phyloP scores from a whole-genome alignment of 371 early-diverging fungal genomes.

The Syncephalastrum sp. region DNA sequence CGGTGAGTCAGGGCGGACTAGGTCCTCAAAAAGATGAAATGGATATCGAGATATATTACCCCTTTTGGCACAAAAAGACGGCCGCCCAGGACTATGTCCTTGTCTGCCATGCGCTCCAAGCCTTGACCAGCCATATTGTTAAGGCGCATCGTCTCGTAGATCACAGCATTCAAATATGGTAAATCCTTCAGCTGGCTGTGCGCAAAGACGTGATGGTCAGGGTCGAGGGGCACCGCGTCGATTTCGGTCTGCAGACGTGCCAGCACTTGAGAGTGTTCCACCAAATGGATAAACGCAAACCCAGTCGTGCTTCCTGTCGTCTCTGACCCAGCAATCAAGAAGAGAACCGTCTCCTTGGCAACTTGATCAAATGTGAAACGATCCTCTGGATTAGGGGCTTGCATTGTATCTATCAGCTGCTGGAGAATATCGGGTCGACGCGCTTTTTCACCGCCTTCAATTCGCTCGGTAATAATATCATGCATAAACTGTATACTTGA shows the following conservation, averaged over 20 bases:
- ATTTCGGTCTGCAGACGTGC: constrained; percentile 23
- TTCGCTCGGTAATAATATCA: constrained; percentile 21
- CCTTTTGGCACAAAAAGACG: constrained; percentile 19
- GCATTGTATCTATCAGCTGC: constrained; percentile 20
- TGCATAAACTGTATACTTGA: constrained; percentile 19
- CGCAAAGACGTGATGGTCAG: constrained; percentile 7
- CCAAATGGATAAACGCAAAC: constrained; percentile 22
- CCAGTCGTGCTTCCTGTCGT: constrained; percentile 29
- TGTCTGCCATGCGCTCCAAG: constrained; percentile 14
- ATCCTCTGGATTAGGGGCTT: constrained; percentile 18
- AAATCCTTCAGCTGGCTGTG: constrained; percentile 26
- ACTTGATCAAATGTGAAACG: constrained; percentile 19
- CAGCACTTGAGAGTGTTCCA: constrained; percentile 16
- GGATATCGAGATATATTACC: constrained; percentile 10
- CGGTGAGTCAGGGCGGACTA: no score
- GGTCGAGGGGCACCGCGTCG: constrained; percentile 6
- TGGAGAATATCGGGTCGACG: constrained; percentile 34
- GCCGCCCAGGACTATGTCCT: constrained; percentile 17
- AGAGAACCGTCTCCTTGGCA: constrained; percentile 26
- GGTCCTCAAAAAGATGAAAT: no score
- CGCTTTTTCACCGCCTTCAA: constrained; percentile 6
- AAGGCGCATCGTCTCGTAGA: constrained; percentile 32
- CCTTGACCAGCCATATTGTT: constrained; percentile 22
- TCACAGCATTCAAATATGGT: constrained; percentile 30
- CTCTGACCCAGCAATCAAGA: constrained; percentile 36